Base-by-base conservation (phyloP, 2,329 filamentous ascomycete genomes). In the Aspergillus piperis region DNA sequence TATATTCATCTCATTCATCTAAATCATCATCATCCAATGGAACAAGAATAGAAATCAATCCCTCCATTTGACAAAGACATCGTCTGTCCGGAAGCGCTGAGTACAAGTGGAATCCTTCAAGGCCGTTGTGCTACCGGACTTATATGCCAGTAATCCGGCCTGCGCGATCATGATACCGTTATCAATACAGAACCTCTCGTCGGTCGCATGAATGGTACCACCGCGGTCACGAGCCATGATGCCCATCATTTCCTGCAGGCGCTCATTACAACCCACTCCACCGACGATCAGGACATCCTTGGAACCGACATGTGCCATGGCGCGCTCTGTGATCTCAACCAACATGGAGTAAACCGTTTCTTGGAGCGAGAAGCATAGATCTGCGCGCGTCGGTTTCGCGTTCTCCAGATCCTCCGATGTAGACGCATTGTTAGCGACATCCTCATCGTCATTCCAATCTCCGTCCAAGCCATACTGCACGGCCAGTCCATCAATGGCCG, bases 111-210 rank as follows among this genome's bases (percentile, higher is more conserved):
- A 94, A 48, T 97, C 90, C 64, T 89, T 87, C 50, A 98, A 74
- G 7, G 84, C 79, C 1, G 92, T 97, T 61, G 79, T 83, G 72
- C 92, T 92, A 1, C 94, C 94, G 15, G 88, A 93, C 75, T 88
- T 83, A 74, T 90, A 95, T 1, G 93, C 93, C 70, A 97, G 75
- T 69, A 99, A 78, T 2, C 95, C 95, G 2, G 95, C 95, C 76
- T 99, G 94, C 1, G 95, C 95, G 80, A 99, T 99, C 95, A 99
- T 99, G 73, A 99, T 98, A 52, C 95, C 95, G 71, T 99, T 99
- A 77, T 99, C 95, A 69, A 99, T 99, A 75, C 95, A 99, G 75
- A 96, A 99, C 49, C 95, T 84, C 81, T 99, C 95, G 74, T 99
- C 95, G 0, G 94, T 98, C 23, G 95, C 93, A 78, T 90, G 97